Evolutionary conservation across 306 rosid species (phyloP).

Genomic region (Gastrolobium bilobum): DNA sequence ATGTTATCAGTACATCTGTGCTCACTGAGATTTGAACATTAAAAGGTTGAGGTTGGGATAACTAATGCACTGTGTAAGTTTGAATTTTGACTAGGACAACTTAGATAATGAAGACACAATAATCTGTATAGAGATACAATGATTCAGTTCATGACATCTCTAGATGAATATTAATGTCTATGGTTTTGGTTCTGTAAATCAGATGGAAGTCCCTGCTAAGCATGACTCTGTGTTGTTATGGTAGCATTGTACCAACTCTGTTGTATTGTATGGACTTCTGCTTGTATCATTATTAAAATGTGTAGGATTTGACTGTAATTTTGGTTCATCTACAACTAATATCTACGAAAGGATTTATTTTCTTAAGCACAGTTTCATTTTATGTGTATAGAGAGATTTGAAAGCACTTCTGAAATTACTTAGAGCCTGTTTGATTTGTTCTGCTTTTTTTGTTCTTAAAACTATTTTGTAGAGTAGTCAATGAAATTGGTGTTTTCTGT

Average conservation of each 20-base stretch:
- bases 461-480: too few relatives aligned
- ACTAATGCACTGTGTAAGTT: slow-evolving; percentile 18
- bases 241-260: not conserved
- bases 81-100: not conserved
- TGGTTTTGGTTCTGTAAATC: slow-evolving; percentile 20
- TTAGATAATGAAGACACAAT: not conserved
- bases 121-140: not conserved
- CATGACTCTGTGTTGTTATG: slow-evolving; percentile 8
- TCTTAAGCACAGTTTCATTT: not conserved
- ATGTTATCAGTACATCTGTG: not conserved
- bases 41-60: slow-evolving; percentile 17
- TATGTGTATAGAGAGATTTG: slow-evolving; percentile 1
- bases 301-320: not conserved
- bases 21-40: slow-evolving; percentile 35
- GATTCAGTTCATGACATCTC: slow-evolving; percentile 23
- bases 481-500: too few relatives aligned
- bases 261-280: slow-evolving; percentile 1
- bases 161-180: not conserved
- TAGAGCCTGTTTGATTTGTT: too few relatives aligned
- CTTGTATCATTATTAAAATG: not conserved
- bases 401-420: not conserved
- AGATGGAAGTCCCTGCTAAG: slow-evolving; percentile 15
- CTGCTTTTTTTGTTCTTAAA: too few relatives aligned
- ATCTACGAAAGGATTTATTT: too few relatives aligned
- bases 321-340: not conserved